Conservation (phyloP, 371 early-diverging fungal species). For the Mortierella sp. region DNA sequence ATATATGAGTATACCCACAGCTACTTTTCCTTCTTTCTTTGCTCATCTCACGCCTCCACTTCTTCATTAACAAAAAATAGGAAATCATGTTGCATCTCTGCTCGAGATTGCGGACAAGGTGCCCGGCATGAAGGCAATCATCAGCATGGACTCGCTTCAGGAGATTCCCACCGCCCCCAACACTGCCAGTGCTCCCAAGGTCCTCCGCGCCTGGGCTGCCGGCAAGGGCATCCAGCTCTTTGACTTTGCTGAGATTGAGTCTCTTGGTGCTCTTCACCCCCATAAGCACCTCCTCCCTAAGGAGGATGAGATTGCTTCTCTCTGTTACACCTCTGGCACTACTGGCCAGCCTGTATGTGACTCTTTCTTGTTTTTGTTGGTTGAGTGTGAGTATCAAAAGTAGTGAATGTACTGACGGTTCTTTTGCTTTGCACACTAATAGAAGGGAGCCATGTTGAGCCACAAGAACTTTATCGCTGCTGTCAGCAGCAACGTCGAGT, state of each 20-base stretch:
- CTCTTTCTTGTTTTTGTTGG: constrained; percentile 62
- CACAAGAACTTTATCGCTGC: constrained; percentile 68
- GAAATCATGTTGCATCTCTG: constrained; percentile 71
- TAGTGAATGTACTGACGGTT: not conserved
- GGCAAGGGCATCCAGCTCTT: constrained; percentile 63
- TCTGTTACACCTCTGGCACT: constrained; percentile 96
- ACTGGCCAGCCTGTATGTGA: constrained; percentile 80
- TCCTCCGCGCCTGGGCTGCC: constrained; percentile 61
- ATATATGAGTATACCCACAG: not conserved
- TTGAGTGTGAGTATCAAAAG: no score
- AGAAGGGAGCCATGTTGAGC: constrained; percentile 70
- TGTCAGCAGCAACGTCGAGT: constrained; percentile 26
- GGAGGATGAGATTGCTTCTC: constrained; percentile 42
- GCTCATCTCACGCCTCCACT: no score
- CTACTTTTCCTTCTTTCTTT: constrained; percentile 61
- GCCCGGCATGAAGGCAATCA: constrained; percentile 75
- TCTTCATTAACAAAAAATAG: constrained; percentile 35
- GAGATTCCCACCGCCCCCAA: constrained; percentile 44
- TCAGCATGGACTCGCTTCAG: constrained; percentile 80
- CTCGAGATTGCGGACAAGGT: constrained; percentile 66
- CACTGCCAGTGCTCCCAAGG: constrained; percentile 47
- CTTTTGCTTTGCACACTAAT: constrained; percentile 56
- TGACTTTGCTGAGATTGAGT: constrained; percentile 75
- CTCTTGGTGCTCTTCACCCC: constrained; percentile 68
- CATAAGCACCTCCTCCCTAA: constrained; percentile 54